phyloP scores from a whole-genome alignment of 768 basidiomycete species.

The Pseudohyphozyma bogoriensis region DNA sequence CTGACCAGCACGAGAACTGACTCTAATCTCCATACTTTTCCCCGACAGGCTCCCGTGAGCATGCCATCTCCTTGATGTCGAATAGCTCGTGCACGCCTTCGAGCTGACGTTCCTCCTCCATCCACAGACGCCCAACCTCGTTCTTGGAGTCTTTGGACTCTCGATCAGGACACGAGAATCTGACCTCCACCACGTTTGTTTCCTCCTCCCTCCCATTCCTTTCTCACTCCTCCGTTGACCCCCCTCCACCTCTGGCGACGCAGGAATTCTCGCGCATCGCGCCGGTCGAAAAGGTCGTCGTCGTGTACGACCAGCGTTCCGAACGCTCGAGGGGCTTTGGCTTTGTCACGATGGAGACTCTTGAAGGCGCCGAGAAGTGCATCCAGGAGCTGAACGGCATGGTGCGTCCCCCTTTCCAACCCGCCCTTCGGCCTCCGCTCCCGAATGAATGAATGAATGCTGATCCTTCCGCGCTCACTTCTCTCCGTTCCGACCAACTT shows the following conservation, averaged over 20 bases:
- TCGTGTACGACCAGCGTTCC: slow-evolving; percentile 84
- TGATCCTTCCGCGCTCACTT: background rate
- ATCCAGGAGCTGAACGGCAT: slow-evolving; percentile 86
- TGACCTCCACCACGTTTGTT: slow-evolving; percentile 63
- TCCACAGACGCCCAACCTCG: slow-evolving; percentile 35
- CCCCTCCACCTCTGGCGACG: background rate
- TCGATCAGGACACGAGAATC: slow-evolving; percentile 89
- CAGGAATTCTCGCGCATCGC: background rate
- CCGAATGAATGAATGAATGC: too few species aligned
- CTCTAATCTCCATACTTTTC: too few species aligned
- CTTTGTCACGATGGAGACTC: slow-evolving; percentile 83
- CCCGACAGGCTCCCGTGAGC: too few species aligned
- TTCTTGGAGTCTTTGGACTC: slow-evolving; percentile 95
- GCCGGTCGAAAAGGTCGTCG: slow-evolving; percentile 84
- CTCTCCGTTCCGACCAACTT: too few species aligned
- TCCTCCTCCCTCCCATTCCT: background rate
- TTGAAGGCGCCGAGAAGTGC: slow-evolving; percentile 79
- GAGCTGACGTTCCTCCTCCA: too few species aligned
- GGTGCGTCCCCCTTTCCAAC: slow-evolving; percentile 40
- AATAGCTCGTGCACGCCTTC: too few species aligned
- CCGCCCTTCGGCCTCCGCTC: background rate
- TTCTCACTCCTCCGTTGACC: background rate
- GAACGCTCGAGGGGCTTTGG: slow-evolving; percentile 96
- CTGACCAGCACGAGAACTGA: too few species aligned
- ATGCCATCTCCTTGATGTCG: too few species aligned